phyloP scores from a whole-genome alignment of 441 rosid species.

The Daphne laureola region DNA sequence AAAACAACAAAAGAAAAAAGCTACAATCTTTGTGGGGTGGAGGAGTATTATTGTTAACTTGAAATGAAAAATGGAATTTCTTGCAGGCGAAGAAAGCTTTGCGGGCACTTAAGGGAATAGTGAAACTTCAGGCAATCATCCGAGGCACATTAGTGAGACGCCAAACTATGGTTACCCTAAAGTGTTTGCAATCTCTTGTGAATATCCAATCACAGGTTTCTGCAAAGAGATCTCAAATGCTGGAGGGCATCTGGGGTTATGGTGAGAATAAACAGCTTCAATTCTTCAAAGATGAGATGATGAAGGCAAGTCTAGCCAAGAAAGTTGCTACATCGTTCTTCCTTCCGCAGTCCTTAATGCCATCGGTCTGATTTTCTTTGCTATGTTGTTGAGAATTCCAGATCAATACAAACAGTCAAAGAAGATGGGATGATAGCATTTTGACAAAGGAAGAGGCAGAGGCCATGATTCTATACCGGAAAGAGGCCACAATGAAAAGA shows the following conservation, averaged over 20 bases:
- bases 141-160: conserved; percentile 75
- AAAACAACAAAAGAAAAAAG: no score
- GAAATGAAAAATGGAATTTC: conserved; percentile 4
- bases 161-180: conserved; percentile 67
- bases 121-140: conserved; percentile 84
- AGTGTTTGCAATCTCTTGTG: conserved; percentile 77
- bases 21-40: no score
- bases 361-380: not conserved
- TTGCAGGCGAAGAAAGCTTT: conserved; percentile 82
- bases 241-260: conserved; percentile 24
- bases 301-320: conserved; percentile 27
- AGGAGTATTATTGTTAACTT: no score
- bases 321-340: not conserved
- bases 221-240: conserved; percentile 42
- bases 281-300: conserved; percentile 40
- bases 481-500: conserved; percentile 61
- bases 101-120: conserved; percentile 84
- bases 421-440: conserved; percentile 78
- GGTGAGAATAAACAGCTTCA: conserved; percentile 37
- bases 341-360: not conserved
- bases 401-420: conserved; percentile 56
- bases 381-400: conserved; percentile 18
- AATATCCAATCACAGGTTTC: conserved; percentile 66
- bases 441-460: conserved; percentile 73
- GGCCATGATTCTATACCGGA: conserved; percentile 53